Conservation (phyloP, 345 rosid genomes). For the Erodium maritimum region DNA sequence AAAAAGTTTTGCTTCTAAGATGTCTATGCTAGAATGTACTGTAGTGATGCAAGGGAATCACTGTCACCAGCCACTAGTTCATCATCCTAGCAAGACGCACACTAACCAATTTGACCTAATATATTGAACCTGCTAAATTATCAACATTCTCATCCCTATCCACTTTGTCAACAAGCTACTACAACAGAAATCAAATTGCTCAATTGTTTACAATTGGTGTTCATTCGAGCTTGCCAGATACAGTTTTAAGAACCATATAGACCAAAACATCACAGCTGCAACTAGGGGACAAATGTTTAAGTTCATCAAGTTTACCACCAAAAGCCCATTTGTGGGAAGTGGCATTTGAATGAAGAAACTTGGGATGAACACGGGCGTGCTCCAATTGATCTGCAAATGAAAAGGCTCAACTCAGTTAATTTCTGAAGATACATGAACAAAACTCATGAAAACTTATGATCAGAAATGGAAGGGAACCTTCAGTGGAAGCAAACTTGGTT, state of each 20-base stretch:
- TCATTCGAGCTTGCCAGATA: not conserved
- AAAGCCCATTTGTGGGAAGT: slow-evolving; percentile 99
- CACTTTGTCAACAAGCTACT: not conserved
- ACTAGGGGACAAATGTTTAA: not conserved
- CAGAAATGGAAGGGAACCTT: slow-evolving; percentile 15
- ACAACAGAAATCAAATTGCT: not conserved
- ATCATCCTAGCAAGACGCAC: not conserved
- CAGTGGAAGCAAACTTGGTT: slow-evolving; percentile 9
- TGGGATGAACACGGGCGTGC: slow-evolving; percentile 90
- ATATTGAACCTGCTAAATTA: too few relatives aligned
- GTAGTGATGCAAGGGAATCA: not conserved
- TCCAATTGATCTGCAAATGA: slow-evolving; percentile 44
- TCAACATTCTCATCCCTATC: not conserved
- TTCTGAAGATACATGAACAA: not conserved
- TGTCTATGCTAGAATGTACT: not conserved
- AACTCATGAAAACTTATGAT: not conserved
- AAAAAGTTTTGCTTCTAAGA: not conserved
- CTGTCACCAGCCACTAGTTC: not conserved
- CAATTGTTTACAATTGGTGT: too few relatives aligned
- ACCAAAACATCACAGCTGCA: not conserved
- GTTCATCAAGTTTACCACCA: slow-evolving; percentile 48
- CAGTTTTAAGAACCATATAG: not conserved
- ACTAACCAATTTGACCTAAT: not conserved
- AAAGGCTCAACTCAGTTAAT: not conserved
- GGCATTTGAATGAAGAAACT: slow-evolving; percentile 96